Evolutionary conservation across 1,284 basidiomycete genomes (phyloP).

Genomic region (Heterobasidion annosum): DNA sequence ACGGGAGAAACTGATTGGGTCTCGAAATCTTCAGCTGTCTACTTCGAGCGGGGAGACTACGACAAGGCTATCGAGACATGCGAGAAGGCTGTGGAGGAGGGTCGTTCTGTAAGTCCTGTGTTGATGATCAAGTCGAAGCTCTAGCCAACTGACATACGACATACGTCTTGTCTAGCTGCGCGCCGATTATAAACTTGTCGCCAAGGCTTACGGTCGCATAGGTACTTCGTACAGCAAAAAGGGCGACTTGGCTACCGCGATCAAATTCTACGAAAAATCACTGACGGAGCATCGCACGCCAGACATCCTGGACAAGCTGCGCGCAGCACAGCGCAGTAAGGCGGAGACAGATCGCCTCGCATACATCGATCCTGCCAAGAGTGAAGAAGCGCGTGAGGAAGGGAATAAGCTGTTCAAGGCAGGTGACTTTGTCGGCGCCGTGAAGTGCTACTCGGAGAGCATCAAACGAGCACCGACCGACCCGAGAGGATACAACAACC

Average conservation of each 20-base stretch:
- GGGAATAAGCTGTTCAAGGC: conserved; percentile 91
- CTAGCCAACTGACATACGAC: not conserved
- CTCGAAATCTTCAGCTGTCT: conserved; percentile 52
- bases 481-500: conserved; percentile 93
- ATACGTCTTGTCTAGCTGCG: conserved; percentile 40
- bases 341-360: conserved; percentile 73
- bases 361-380: conserved; percentile 86
- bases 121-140: too few species aligned
- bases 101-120: conserved; percentile 48
- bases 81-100: conserved; percentile 93
- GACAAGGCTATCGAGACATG: conserved; percentile 89
- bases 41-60: conserved; percentile 91
- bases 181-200: conserved; percentile 74
- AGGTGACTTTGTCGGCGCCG: conserved; percentile 87
- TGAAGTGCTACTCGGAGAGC: conserved; percentile 90
- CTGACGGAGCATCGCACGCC: conserved; percentile 97
- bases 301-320: conserved; percentile 86
- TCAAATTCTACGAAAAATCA: conserved; percentile 88
- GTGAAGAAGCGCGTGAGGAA: conserved; percentile 81
- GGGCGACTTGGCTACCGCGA: conserved; percentile 69
- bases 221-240: conserved; percentile 84
- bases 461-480: conserved; percentile 94
- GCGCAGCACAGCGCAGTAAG: conserved; percentile 75
- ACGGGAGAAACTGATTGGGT: not conserved
- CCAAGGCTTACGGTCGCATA: conserved; percentile 85